Evolutionary conservation across 1,139 yeast genomes (phyloP).

Genomic region (Debaryomycetaceae sp.): DNA sequence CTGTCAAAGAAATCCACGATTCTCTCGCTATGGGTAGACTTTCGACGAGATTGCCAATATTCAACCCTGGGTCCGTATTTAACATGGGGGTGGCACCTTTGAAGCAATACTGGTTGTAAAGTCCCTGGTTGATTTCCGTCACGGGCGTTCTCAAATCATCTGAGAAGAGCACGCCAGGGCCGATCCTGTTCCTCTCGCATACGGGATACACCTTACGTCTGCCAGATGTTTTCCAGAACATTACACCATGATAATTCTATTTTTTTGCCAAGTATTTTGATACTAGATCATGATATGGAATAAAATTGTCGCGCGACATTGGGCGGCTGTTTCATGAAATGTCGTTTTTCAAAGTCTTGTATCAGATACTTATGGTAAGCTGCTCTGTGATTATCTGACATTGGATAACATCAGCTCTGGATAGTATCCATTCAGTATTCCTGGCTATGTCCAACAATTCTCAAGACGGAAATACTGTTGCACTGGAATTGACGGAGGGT

Average conservation of each 20-base stretch:
- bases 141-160: constrained; percentile 16
- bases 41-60: constrained; percentile 21
- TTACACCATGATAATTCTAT: constrained; percentile 6
- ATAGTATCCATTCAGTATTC: neutral
- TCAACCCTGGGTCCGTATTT: constrained; percentile 35
- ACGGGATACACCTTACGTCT: constrained; percentile 25
- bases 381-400: neutral
- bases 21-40: constrained; percentile 37
- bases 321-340: constrained; percentile 3
- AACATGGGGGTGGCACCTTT: constrained; percentile 38
- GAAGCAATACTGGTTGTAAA: constrained; percentile 38
- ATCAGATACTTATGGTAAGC: too few relatives aligned
- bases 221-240: constrained; percentile 40
- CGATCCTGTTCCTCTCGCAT: constrained; percentile 28
- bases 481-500: neutral
- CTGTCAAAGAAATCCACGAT: constrained; percentile 42
- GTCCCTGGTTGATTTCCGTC: constrained; percentile 20
- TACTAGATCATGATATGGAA: neutral
- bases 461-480: neutral
- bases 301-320: neutral
- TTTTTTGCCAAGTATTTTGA: neutral
- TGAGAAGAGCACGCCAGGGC: constrained; percentile 35
- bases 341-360: neutral
- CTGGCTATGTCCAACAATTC: neutral
- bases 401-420: neutral